phyloP scores from a whole-genome alignment of 495 filamentous ascomycete species.

The Saxispiralis lemnorum region DNA sequence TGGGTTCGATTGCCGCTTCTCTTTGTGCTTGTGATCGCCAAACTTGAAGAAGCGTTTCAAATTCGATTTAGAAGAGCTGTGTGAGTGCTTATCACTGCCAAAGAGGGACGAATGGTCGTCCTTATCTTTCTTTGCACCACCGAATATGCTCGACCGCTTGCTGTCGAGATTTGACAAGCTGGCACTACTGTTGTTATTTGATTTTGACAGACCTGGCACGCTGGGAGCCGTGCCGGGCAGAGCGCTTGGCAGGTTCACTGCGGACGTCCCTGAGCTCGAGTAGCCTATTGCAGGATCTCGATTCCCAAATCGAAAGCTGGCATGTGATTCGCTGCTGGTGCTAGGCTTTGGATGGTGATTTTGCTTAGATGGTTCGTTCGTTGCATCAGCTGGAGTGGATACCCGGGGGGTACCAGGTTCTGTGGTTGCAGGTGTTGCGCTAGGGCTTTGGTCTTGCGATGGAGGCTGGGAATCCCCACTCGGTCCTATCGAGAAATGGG shows the following conservation, averaged over 20 bases:
- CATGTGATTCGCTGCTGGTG: slow-evolving; percentile 21
- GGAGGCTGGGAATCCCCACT: slow-evolving; percentile 43
- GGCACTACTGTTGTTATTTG: slow-evolving; percentile 9
- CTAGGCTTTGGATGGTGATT: too few species aligned
- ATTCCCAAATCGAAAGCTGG: slow-evolving; percentile 53
- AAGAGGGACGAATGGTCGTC: slow-evolving; percentile 28
- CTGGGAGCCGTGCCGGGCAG: slow-evolving; percentile 3
- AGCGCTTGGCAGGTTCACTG: slow-evolving; percentile 8
- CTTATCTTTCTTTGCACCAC: slow-evolving; percentile 24
- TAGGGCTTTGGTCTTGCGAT: slow-evolving; percentile 41
- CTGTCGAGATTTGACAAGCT: slow-evolving; percentile 18
- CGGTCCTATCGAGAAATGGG: slow-evolving; percentile 58
- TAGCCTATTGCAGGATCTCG: slow-evolving; percentile 35
- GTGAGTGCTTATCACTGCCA: slow-evolving; percentile 19
- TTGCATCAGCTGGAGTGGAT: slow-evolving; percentile 52
- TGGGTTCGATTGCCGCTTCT: slow-evolving; percentile 37
- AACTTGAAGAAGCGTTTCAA: slow-evolving; percentile 81
- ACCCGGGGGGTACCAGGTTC: slow-evolving; percentile 39
- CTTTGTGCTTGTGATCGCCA: slow-evolving; percentile 44
- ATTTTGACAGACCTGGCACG: slow-evolving; percentile 5
- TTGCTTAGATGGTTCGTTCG: slow-evolving; percentile 37
- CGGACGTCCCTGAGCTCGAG: slow-evolving; percentile 24
- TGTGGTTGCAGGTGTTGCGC: slow-evolving; percentile 38
- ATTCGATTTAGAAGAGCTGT: slow-evolving; percentile 71
- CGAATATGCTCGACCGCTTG: slow-evolving; percentile 31